These are phyloP conservation scores for Colletotrichum spaethianum DNA, from an alignment of 2,329 filamentous ascomycete species.

Conservation along the genomic window DNA sequence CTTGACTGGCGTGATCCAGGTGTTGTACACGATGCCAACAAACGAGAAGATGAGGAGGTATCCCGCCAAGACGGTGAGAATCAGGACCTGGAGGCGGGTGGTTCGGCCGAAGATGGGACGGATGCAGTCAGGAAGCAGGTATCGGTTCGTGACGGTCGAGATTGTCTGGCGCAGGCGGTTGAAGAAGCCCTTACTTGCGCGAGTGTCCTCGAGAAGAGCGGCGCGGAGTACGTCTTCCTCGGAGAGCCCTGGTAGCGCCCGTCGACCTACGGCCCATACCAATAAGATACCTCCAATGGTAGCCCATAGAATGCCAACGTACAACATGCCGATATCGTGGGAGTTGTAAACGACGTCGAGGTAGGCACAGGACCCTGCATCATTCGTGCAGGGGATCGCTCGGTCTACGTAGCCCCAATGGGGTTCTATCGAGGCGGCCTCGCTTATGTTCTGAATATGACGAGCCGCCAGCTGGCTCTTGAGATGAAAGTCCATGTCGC, in stretches of 20 bases:
- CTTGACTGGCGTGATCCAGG: slow-evolving; percentile 79
- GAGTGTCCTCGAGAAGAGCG: slow-evolving; percentile 25
- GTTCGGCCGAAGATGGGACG: slow-evolving; percentile 75
- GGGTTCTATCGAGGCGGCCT: slow-evolving; percentile 52
- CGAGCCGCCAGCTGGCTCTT: slow-evolving; percentile 34
- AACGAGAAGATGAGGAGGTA: slow-evolving; percentile 81
- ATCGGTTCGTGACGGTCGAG: slow-evolving; percentile 48
- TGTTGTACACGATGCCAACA: slow-evolving; percentile 76
- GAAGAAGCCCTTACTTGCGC: slow-evolving; percentile 26
- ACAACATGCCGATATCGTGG: slow-evolving; percentile 66
- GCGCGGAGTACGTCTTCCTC: slow-evolving; percentile 37
- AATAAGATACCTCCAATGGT: slow-evolving; percentile 60
- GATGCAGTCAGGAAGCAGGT: slow-evolving; percentile 73
- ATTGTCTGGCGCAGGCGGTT: slow-evolving; percentile 54
- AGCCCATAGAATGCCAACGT: slow-evolving; percentile 65
- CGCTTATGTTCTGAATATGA: slow-evolving; percentile 59
- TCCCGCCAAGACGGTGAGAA: slow-evolving; percentile 68
- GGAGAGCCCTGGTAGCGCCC: slow-evolving; percentile 39
- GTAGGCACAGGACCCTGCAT: slow-evolving; percentile 63
- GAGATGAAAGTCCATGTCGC: slow-evolving; percentile 34
- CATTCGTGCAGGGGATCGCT: slow-evolving; percentile 61
- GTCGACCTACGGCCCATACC: slow-evolving; percentile 56
- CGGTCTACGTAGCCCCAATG: slow-evolving; percentile 66
- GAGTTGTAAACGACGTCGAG: slow-evolving; percentile 65
- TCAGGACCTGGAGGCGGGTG: slow-evolving; percentile 76